Percentiles rank a stretch among this genome's conserved stretches.
Evolutionary conservation across 768 basidiomycete species (phyloP).

Genomic region (Podaxis carcinomalis): DNA sequence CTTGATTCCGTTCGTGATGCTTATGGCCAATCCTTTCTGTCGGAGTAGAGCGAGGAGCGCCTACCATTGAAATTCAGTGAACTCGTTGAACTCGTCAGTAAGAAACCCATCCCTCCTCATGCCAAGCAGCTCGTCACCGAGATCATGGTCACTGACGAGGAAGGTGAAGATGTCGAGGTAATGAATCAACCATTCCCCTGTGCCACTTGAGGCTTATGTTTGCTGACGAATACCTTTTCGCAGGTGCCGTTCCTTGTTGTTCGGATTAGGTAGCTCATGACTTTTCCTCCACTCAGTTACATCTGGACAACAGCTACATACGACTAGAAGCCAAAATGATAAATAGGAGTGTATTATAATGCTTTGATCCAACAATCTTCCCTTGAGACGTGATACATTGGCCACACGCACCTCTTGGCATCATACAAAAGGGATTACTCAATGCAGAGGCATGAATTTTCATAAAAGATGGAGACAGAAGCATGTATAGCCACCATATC

Average conservation of each 20-base stretch:
- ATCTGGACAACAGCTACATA: background rate
- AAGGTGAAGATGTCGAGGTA: constrained; percentile 94
- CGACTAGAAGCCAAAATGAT: background rate
- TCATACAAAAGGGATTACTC: background rate
- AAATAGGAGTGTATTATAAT: background rate
- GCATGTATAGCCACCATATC: constrained; percentile 30
- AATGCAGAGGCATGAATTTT: background rate
- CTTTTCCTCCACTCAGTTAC: background rate
- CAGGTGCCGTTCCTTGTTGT: constrained; percentile 86
- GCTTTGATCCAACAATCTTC: background rate
- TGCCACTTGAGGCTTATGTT: background rate
- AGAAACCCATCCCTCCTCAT: constrained; percentile 85
- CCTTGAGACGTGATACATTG: background rate
- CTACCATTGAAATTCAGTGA: constrained; percentile 86
- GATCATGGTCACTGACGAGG: constrained; percentile 90
- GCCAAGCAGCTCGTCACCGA: constrained; percentile 86
- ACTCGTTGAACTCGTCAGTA: constrained; percentile 90
- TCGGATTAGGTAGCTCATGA: constrained; percentile 36
- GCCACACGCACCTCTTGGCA: background rate
- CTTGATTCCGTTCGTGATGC: background rate
- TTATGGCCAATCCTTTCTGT: background rate
- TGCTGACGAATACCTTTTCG: background rate
- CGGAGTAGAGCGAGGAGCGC: constrained; percentile 73
- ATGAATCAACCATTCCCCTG: constrained; percentile 11
- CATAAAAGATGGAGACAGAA: constrained; percentile 19